phyloP scores from a whole-genome alignment of 2,329 filamentous ascomycete species.

The Pseudophaeomoniella oleicola region DNA sequence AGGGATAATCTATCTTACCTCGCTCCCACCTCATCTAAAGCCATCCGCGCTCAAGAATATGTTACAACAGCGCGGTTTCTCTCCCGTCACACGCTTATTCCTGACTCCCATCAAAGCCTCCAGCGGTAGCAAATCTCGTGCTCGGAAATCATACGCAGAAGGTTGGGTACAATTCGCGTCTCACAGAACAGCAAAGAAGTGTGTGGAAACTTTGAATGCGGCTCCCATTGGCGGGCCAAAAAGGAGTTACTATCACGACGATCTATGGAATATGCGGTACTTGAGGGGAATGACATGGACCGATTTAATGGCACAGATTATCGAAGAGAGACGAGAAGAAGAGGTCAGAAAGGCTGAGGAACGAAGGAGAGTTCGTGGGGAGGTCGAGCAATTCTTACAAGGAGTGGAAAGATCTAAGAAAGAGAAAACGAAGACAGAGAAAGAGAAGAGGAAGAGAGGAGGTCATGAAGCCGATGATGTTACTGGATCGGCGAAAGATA shows the following conservation, averaged over 20 bases:
- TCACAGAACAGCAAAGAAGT: slow-evolving; percentile 28
- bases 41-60: slow-evolving; percentile 29
- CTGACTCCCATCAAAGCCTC: slow-evolving; percentile 22
- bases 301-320: slow-evolving; percentile 29
- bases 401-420: slow-evolving; percentile 26
- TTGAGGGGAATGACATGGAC: slow-evolving; percentile 26
- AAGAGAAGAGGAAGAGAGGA: slow-evolving; percentile 22
- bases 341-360: slow-evolving; percentile 27
- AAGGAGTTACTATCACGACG: slow-evolving; percentile 30
- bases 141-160: slow-evolving; percentile 26
- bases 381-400: slow-evolving; percentile 27
- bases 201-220: slow-evolving; percentile 30
- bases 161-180: slow-evolving; percentile 33
- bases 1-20: slow-evolving; percentile 30
- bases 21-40: slow-evolving; percentile 31
- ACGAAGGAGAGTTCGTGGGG: slow-evolving; percentile 24
- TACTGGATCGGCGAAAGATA: slow-evolving; percentile 4
- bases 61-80: slow-evolving; percentile 24
- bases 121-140: slow-evolving; percentile 9
- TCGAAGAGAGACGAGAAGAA: slow-evolving; percentile 25
- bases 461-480: slow-evolving; percentile 10
- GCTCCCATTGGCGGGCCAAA: slow-evolving; percentile 27
- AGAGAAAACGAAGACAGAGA: slow-evolving; percentile 16
- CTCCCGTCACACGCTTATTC: slow-evolving; percentile 28
- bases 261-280: slow-evolving; percentile 32